Conservation (phyloP, 2,329 filamentous ascomycete genomes). For the Myriosclerotinia scirpicola region DNA sequence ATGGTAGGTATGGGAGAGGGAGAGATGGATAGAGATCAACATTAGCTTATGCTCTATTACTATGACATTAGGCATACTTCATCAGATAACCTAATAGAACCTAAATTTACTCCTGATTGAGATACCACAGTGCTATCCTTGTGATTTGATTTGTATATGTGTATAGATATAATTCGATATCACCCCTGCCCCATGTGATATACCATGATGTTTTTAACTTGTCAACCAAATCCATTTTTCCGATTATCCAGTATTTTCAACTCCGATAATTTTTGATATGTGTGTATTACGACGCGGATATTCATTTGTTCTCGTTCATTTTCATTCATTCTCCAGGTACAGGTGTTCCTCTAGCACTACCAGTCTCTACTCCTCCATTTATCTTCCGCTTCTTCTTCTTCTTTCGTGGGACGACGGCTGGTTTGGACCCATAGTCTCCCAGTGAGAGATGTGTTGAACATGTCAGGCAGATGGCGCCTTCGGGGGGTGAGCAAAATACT, state of each 20-base stretch:
- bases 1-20: slow-evolving; percentile 17
- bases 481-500: slow-evolving; percentile 71
- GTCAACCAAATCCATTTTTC: not conserved
- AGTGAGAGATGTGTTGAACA: slow-evolving; percentile 78
- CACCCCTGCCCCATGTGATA: not conserved
- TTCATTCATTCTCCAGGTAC: slow-evolving; percentile 34
- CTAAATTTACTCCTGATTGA: slow-evolving; percentile 10
- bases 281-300: not conserved
- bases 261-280: not conserved
- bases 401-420: slow-evolving; percentile 68
- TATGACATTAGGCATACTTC: slow-evolving; percentile 15
- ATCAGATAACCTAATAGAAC: slow-evolving; percentile 20
- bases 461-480: slow-evolving; percentile 72
- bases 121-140: not conserved
- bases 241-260: not conserved
- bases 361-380: slow-evolving; percentile 55
- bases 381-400: slow-evolving; percentile 77
- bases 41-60: slow-evolving; percentile 22
- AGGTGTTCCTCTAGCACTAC: slow-evolving; percentile 61
- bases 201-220: not conserved
- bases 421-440: slow-evolving; percentile 73
- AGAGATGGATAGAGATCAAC: slow-evolving; percentile 17
- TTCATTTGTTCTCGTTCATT: not conserved
- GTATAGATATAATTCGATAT: not conserved
- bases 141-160: not conserved